Evolutionary conservation across 2,329 filamentous ascomycete genomes (phyloP).

Genomic region (Arthrinium phaeospermum): DNA sequence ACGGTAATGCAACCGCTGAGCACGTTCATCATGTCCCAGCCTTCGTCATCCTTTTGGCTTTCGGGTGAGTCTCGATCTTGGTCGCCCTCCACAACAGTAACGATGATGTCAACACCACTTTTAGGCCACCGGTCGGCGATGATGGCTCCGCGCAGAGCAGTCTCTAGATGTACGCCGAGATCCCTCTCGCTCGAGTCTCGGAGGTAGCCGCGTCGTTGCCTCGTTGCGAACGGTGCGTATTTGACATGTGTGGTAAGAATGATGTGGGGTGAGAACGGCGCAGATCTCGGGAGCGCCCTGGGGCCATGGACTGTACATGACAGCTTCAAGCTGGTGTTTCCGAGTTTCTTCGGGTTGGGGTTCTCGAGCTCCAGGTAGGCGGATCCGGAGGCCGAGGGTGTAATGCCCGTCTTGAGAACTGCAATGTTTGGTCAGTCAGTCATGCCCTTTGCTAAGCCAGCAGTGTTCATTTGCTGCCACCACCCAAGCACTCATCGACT

Average conservation of each 20-base stretch:
- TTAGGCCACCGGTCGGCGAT: constrained; percentile 98
- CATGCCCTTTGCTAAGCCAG: background rate
- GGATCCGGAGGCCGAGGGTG: constrained; percentile 91
- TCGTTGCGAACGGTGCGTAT: constrained; percentile 92
- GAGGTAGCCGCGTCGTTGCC: constrained; percentile 81
- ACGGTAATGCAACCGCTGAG: constrained; percentile 92
- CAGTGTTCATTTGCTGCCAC: background rate
- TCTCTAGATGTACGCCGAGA: constrained; percentile 88
- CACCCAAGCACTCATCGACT: constrained; percentile 40
- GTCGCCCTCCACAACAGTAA: constrained; percentile 92
- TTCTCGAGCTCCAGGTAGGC: constrained; percentile 78
- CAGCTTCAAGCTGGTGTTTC: constrained; percentile 80
- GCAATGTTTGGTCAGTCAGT: constrained; percentile 19
- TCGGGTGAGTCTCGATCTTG: constrained; percentile 68
- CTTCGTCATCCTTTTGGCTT: constrained; percentile 60
- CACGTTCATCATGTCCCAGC: constrained; percentile 91
- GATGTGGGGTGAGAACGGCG: constrained; percentile 90
- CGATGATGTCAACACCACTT: constrained; percentile 92
- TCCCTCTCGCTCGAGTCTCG: constrained; percentile 88
- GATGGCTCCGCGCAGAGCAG: constrained; percentile 84
- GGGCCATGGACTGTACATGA: constrained; percentile 94
- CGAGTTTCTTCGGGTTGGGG: constrained; percentile 47
- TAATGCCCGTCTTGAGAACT: constrained; percentile 91
- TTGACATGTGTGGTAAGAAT: constrained; percentile 94
- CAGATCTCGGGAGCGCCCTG: constrained; percentile 85